phyloP scores from a whole-genome alignment of 768 basidiomycete genomes.

The Lentinula sp. region DNA sequence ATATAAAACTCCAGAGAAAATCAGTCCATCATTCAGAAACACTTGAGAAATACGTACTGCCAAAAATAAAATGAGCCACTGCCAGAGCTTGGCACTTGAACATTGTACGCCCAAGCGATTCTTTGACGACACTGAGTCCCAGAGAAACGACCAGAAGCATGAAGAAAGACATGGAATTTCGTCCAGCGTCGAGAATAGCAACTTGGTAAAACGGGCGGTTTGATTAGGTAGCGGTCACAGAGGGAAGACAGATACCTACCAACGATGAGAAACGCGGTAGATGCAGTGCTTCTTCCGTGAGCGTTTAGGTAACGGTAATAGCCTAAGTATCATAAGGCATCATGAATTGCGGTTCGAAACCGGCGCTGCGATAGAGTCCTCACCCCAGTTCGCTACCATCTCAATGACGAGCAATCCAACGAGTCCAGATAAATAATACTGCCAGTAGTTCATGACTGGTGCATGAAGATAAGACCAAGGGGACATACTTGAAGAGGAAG shows the following conservation, averaged over 20 bases:
- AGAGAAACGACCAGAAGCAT: constrained; percentile 89
- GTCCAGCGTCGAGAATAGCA: constrained; percentile 89
- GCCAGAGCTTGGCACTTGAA: constrained; percentile 76
- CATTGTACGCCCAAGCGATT: constrained; percentile 84
- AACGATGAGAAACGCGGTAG: constrained; percentile 89
- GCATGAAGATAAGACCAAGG: background rate
- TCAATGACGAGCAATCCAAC: constrained; percentile 85
- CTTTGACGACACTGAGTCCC: constrained; percentile 87
- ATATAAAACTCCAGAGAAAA: constrained; percentile 60
- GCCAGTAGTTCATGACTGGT: background rate
- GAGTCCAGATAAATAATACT: constrained; percentile 91
- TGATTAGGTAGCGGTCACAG: background rate
- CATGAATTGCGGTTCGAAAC: constrained; percentile 5
- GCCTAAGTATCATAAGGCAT: constrained; percentile 31
- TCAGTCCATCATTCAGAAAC: background rate
- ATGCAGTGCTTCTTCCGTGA: constrained; percentile 65
- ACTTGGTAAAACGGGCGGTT: constrained; percentile 34
- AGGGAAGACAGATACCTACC: constrained; percentile 37
- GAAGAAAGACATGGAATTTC: constrained; percentile 94
- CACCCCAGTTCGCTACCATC: constrained; percentile 90
- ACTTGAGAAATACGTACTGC: constrained; percentile 50
- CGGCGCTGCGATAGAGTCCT: constrained; percentile 13
- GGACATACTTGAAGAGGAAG: constrained; percentile 76
- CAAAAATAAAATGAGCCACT: constrained; percentile 85
- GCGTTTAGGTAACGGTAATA: constrained; percentile 96